These are phyloP conservation scores for Penicillium sumatraense DNA, from an alignment of 2,329 filamentous ascomycete genomes.

Conservation along the genomic window DNA sequence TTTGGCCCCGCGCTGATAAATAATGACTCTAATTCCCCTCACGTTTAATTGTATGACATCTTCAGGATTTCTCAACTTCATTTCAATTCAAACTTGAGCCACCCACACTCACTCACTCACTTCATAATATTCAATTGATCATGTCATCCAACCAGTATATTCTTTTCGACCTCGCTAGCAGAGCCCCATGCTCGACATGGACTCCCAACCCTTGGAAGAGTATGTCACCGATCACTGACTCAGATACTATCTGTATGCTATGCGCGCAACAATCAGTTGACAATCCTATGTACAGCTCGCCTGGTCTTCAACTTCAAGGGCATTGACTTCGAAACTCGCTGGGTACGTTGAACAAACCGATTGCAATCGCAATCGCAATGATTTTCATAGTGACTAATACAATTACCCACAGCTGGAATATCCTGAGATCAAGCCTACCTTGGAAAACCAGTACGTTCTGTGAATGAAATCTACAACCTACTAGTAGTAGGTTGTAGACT, in stretches of 20 bases:
- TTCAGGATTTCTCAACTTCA: background rate
- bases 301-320: slow-evolving; percentile 70
- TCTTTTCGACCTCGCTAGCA: slow-evolving; percentile 4
- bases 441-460: slow-evolving; percentile 59
- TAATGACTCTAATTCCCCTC: background rate
- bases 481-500: background rate
- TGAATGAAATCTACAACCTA: background rate
- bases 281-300: no score
- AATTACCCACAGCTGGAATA: slow-evolving; percentile 75
- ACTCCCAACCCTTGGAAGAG: slow-evolving; percentile 75
- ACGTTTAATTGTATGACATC: background rate
- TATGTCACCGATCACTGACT: slow-evolving; percentile 37
- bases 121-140: no score
- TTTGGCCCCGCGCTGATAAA: background rate
- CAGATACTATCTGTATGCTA: background rate
- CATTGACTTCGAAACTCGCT: slow-evolving; percentile 60
- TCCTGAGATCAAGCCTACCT: slow-evolving; percentile 63
- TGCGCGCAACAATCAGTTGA: no score
- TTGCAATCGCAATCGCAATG: background rate
- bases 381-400: slow-evolving; percentile 53
- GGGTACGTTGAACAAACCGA: slow-evolving; percentile 9
- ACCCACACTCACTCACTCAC: no score
- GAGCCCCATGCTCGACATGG: slow-evolving; percentile 50
- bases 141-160: slow-evolving; percentile 2
- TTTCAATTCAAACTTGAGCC: background rate